Evolutionary conservation across 495 filamentous ascomycete genomes (phyloP), one percentile per base, ranked within the genome.

Genomic region (Aspergillus bridgeri): DNA sequence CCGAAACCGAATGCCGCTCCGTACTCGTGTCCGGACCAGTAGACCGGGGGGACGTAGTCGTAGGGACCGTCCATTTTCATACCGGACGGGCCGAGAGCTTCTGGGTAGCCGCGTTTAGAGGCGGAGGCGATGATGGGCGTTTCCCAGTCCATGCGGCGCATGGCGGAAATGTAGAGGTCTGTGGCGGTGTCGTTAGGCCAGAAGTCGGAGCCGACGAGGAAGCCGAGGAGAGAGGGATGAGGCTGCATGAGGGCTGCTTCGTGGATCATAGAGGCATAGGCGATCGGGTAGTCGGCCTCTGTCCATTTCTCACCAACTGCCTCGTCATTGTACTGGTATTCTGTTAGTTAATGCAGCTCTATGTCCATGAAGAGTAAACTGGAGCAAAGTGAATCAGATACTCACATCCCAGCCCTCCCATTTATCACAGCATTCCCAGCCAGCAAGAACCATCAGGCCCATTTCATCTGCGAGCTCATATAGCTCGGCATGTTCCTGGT

Each of bases 341-440:
- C 5, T 4, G n/a, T 17, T 2, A 5, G n/a, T 57, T 52, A 56
- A n/a, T 17, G 6, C 20, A 15, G 44, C 21, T 47, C 44, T 47
- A 1, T 8, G 0, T 11, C 11, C 15, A 11, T 47, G n/a, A 23
- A 24, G 52, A 25, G 42, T 51, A 15, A 2, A 19, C 4, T 5
- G 3, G 3, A 21, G 5, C n/a, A 6, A 22, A 15, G 21, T 11
- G 38, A 27, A 19, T n/a, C n/a, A n/a, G n/a, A 13, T 1, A 42
- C 66, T 57, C 60, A 74, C 74, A 21, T 68, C 66, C 84, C 84
- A 87, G 0, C 75, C 83, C 58, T 87, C 84, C 85, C 84, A 87
- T 62, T 87, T 87, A 54, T 87, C 81, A 58, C 85, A 88, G 61
- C 85, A 88, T 53, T 87, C 84, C 84, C 84, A 88, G 0, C 85